phyloP scores from a whole-genome alignment of 1,284 basidiomycete genomes.

The Tremellales sp. region DNA sequence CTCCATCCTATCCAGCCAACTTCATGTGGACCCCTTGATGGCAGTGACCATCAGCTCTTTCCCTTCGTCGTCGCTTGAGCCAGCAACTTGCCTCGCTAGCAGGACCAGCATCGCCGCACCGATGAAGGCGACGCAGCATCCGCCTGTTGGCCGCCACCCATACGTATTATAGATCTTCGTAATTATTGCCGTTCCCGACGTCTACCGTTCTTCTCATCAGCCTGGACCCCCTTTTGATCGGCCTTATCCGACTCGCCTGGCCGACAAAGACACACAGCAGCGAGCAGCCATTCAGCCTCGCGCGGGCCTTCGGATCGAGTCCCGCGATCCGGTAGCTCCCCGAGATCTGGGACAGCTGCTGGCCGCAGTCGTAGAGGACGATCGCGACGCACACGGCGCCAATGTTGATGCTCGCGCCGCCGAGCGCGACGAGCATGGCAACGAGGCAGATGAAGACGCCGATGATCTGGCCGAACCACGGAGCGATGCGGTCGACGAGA shows the following conservation, averaged over 20 bases:
- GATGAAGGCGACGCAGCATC: slow-evolving; percentile 55
- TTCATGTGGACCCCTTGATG: slow-evolving; percentile 37
- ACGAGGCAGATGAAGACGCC: slow-evolving; percentile 46
- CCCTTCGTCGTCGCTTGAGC: neutral
- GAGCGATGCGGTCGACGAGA: slow-evolving; percentile 60
- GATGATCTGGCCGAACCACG: slow-evolving; percentile 62
- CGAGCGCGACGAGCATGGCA: slow-evolving; percentile 52
- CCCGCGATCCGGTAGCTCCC: slow-evolving; percentile 49
- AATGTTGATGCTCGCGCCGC: slow-evolving; percentile 58
- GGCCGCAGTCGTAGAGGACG: slow-evolving; percentile 50
- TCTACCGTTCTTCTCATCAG: slow-evolving; percentile 17
- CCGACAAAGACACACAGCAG: slow-evolving; percentile 52
- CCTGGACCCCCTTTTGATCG: slow-evolving; percentile 4
- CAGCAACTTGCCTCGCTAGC: slow-evolving; percentile 11
- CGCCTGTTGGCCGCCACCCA: slow-evolving; percentile 60
- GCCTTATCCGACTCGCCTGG: slow-evolving; percentile 19
- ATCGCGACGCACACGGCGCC: slow-evolving; percentile 57
- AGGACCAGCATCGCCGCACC: slow-evolving; percentile 41
- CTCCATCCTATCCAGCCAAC: slow-evolving; percentile 40
- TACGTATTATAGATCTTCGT: slow-evolving; percentile 58
- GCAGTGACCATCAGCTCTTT: neutral
- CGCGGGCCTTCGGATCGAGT: slow-evolving; percentile 56
- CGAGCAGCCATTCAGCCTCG: slow-evolving; percentile 62
- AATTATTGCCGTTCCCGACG: slow-evolving; percentile 61
- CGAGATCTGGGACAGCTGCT: slow-evolving; percentile 52